Evolutionary conservation across 1,284 basidiomycete genomes (phyloP).

Genomic region (Taiwanofungus camphoratus): DNA sequence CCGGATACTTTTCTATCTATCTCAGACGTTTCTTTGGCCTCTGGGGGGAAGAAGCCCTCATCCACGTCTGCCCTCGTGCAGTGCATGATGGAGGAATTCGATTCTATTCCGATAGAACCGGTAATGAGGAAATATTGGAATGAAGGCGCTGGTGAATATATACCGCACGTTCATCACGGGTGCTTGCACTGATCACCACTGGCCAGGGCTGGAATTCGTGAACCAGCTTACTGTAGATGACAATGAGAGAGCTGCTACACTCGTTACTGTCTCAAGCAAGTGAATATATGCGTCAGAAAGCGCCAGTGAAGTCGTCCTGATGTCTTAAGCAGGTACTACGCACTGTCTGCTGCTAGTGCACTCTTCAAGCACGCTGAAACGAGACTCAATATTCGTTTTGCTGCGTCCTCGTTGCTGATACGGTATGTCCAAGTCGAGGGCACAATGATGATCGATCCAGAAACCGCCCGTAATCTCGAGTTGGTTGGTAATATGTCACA

Average conservation of each 20-base stretch:
- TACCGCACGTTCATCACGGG: not conserved
- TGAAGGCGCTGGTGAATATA: constrained; percentile 57
- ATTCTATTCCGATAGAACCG: constrained; percentile 56
- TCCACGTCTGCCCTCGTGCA: constrained; percentile 62
- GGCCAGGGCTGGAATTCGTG: constrained; percentile 71
- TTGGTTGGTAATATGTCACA: constrained; percentile 70
- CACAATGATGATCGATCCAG: constrained; percentile 89
- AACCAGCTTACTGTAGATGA: constrained; percentile 74
- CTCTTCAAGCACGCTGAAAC: constrained; percentile 78
- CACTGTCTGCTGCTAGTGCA: constrained; percentile 78
- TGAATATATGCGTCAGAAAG: constrained; percentile 34
- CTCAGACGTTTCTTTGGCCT: constrained; percentile 39
- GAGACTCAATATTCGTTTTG: constrained; percentile 64
- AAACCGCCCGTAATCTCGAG: constrained; percentile 84
- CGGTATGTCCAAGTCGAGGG: constrained; percentile 76
- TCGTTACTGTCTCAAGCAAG: constrained; percentile 76
- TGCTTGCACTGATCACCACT: constrained; percentile 12
- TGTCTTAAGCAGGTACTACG: constrained; percentile 63
- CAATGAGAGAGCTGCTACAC: constrained; percentile 66
- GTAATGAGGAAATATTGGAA: constrained; percentile 81
- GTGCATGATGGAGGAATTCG: constrained; percentile 72
- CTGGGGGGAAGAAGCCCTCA: constrained; percentile 39
- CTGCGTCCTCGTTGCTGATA: constrained; percentile 71
- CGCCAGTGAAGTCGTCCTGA: too few species aligned
- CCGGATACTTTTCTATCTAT: constrained; percentile 71